Base-by-base conservation (phyloP, 305 asterid species). In the Salvia sclarea region DNA sequence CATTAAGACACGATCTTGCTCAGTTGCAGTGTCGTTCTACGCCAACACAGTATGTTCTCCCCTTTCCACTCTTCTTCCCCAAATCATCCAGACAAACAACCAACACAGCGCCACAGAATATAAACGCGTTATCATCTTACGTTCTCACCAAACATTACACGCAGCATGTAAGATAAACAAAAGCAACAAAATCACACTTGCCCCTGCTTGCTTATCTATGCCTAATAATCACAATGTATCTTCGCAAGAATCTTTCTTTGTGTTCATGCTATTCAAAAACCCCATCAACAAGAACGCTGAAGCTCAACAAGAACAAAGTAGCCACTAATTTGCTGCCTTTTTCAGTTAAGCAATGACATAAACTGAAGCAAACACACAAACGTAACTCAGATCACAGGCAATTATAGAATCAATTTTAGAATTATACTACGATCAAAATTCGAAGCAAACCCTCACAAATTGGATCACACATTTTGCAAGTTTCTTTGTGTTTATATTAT, bases 51-150 rank as follows among this genome's bases (percentile, higher is more conserved):
- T 22, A 28, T 44, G 22, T 6, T 40, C 56, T 25, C 47, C 38
- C 31, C 54, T 49, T 70, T 49, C 62, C 18, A 22, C 53, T 28
- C 50, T 54, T 56, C 10, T 63, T 22, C 60, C 20, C 14, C 60
- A 55, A 54, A 33, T 18, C 17, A 14, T 37, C 8, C 53, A 60
- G 45, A 28, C 16, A 30, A 52, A 35, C 47, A 62, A 22, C 61
- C 43, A 64, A 43, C 5, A 22, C 33, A 44, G 31, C 64, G 45
- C 31, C 53, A 41, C 53, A 30, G 52, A 9, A 45, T n/a, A n/a
- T 12, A 38, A 38, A 2, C 8, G 0, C 3, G 20, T 43, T 43
- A 54, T 4, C 14, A 53, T 11, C 24, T 22, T 41, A 18, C 44
- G 14, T 45, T 6, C 44, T 14, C 63, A 17, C 56, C 47, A 13